phyloP scores from a whole-genome alignment of 352 stramenopile genomes.

The Globisporangium nagaii region DNA sequence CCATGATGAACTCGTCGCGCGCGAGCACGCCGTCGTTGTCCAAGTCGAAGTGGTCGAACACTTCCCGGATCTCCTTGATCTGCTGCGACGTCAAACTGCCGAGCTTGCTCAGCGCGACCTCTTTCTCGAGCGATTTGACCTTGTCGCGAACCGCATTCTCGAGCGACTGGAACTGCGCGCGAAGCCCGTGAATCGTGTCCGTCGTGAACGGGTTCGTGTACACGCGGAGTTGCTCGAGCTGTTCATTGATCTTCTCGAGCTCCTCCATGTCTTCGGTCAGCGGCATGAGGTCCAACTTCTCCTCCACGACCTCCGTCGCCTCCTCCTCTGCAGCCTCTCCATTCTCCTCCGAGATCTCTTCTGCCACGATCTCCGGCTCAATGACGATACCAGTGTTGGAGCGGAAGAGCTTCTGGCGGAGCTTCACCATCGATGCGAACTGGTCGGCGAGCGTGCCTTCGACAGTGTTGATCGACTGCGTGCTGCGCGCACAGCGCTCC shows the following conservation, averaged over 20 bases:
- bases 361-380: conserved; percentile 9
- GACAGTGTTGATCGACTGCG: conserved; percentile 73
- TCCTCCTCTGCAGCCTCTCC: not conserved
- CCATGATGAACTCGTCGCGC: conserved; percentile 89
- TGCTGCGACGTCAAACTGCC: conserved; percentile 81
- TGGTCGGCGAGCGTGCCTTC: conserved; percentile 74
- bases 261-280: conserved; percentile 77
- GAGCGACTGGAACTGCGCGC: conserved; percentile 79
- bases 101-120: conserved; percentile 78
- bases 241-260: conserved; percentile 78
- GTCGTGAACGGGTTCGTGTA: conserved; percentile 88
- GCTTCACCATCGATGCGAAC: conserved; percentile 71
- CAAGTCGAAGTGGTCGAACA: conserved; percentile 89
- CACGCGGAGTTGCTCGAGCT: conserved; percentile 76
- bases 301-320: conserved; percentile 10
- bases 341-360: conserved; percentile 1
- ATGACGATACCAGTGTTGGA: conserved; percentile 38
- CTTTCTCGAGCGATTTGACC: conserved; percentile 87
- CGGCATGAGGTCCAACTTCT: conserved; percentile 29
- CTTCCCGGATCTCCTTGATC: conserved; percentile 85
- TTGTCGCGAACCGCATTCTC: conserved; percentile 74
- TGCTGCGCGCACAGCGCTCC: conserved; percentile 66
- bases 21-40: conserved; percentile 83
- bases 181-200: conserved; percentile 86
- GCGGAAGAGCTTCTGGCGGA: conserved; percentile 66